Base-by-base conservation (phyloP, 2,329 filamentous ascomycete genomes). In the Clonostachys sp. region DNA sequence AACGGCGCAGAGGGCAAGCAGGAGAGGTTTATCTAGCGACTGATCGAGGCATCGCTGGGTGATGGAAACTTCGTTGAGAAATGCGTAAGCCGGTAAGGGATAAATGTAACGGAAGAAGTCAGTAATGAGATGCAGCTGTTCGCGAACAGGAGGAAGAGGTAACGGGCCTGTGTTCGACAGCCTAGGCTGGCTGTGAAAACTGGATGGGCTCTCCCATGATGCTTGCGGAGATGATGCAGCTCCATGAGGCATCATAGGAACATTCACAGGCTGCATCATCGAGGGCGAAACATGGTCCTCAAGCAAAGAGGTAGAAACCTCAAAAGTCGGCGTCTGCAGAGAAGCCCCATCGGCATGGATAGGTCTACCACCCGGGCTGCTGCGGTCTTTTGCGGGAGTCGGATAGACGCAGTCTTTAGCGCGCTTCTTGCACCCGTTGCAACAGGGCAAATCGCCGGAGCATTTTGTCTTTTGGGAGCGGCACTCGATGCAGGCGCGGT, bases 41-140 rank as follows among this genome's bases (percentile, higher is more conserved):
- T 71, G 72, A 5, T 71, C 67, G 47, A 74, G 69, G 55, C 74
- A 76, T 1, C 72, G 62, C 50, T 76, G 71, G 67, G 75, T 75
- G 16, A 76, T 66, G 1, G 74, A 75, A 5, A 72, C 70, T 8
- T 72, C 71, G 51, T 75, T 72, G 17, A 77, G 60, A 42, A 77
- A 77, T 3, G 48, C 44, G 41, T 50, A 52, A 1, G 35, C 18
- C 6, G 57, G 53, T 10, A 57, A 42, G 9, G 57, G 50, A n/a
- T 60, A 55, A 13, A 59, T 36, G 34, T 52, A 45, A 3, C 51
- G 48, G 48, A 60, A 60, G 50, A 58, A 61, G 44, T 49, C 49
- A 36, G 52, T 51, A 7, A 60, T 50, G 3, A 55, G 49, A 10
- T 45, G 46, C 16, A 57, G 48, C 42, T 52, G 53, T 38, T 55